Evolutionary conservation across 164 flowering plant species (phyloP), one percentile per base, ranked within the genome.

Genomic region (grape (Vitis vinifera)): DNA sequence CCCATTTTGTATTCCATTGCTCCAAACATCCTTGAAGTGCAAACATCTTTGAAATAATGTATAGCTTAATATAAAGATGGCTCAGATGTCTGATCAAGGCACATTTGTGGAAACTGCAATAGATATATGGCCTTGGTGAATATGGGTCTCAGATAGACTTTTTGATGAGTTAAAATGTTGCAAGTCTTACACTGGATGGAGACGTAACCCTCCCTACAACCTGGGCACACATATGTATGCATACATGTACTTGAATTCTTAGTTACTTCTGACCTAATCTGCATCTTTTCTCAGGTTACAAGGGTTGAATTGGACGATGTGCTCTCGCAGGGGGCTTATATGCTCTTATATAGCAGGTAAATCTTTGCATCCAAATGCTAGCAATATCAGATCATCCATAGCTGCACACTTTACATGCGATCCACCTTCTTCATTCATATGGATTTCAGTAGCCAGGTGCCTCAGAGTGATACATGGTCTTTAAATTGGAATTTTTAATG

Each of bases 291-390:
- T 11, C 84, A 89, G 93, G 93, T 89, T 62, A 50, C 30, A 3
- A 52, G 59, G 10, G 98, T 89, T 68, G 98, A 86, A 27, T 63
- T 91, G 86, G 97, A 91, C 31, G 98, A 95, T 77, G 99, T 95
- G 14, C 97, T 93, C 71, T 77, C 92, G 23, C 93, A 93, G 81
- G 93, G 97, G 75, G 98, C 98, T 61, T 95, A 95, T 75, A 95
- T 95, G 99, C 93, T 95, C 55, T 79, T 95, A 50, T 95, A 95
- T 76, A 86, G 87, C 83, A 91, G 99, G 99, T 95, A 79, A 8
- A 52, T 48, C 59, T 62, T 31, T 16, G 56, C 57, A 48, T 53
- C 27, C 47, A n/a, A 13, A 47, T 37, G 10, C 11, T 9, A 23
- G 48, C 44, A 3, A 6, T 47, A 48, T 11, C 11, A 58, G 2